Evolutionary conservation across 2,329 filamentous ascomycete species (phyloP).

Genomic region (Tothia fuscella): DNA sequence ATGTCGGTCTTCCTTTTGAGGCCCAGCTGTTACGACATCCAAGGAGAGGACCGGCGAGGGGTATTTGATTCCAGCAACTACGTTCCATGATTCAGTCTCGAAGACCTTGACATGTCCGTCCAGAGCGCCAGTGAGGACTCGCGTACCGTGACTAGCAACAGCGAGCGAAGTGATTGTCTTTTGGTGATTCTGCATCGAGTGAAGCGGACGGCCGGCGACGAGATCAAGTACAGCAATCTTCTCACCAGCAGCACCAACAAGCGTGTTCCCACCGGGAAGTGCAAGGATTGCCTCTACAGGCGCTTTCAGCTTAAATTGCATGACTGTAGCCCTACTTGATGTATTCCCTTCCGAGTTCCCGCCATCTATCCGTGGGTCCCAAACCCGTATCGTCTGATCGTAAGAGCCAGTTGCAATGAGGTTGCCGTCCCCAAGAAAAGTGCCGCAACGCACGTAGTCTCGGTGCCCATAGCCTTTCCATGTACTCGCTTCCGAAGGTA

Average conservation of each 20-base stretch:
- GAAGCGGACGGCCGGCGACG: slow-evolving; percentile 76
- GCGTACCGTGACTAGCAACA: slow-evolving; percentile 65
- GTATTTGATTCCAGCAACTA: slow-evolving; percentile 91
- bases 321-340: slow-evolving; percentile 47
- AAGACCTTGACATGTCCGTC: slow-evolving; percentile 97
- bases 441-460: slow-evolving; percentile 70
- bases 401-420: slow-evolving; percentile 76
- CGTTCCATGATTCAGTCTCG: slow-evolving; percentile 88
- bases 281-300: slow-evolving; percentile 82
- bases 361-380: slow-evolving; percentile 68
- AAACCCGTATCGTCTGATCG: slow-evolving; percentile 83
- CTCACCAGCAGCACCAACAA: slow-evolving; percentile 75
- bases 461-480: slow-evolving; percentile 74
- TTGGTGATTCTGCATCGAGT: slow-evolving; percentile 85
- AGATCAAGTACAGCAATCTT: slow-evolving; percentile 86
- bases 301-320: slow-evolving; percentile 91
- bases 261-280: slow-evolving; percentile 72
- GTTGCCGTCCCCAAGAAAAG: slow-evolving; percentile 52
- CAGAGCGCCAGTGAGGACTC: slow-evolving; percentile 76
- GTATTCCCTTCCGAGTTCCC: slow-evolving; percentile 22
- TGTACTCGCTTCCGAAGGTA: slow-evolving; percentile 66
- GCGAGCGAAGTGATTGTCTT: slow-evolving; percentile 90
- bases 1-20: slow-evolving; percentile 71
- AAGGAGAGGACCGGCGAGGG: slow-evolving; percentile 80
- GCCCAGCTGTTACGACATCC: slow-evolving; percentile 64